Base-by-base conservation (phyloP, 2,329 filamentous ascomycete species). In the Exophiala bonariae region DNA sequence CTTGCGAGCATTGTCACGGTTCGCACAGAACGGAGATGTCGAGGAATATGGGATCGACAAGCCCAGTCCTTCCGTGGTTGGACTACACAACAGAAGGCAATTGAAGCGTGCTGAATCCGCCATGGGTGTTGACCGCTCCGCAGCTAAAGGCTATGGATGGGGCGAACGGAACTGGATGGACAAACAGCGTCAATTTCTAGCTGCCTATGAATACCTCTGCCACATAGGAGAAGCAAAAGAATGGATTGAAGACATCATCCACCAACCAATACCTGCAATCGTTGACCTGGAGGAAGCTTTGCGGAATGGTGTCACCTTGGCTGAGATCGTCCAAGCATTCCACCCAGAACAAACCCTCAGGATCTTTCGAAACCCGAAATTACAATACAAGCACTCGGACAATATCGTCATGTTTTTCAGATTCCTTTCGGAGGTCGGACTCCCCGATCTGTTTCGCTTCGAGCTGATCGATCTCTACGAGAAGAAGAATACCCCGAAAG, bases 401-500 rank as follows among this genome's bases (percentile, higher is more conserved):
- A 99, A 99, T 58, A 96, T 97, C 55, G 92, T 90, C 34, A 81
- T 93, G 39, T 99, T 99, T 73, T 97, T 97, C 71, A 83, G 87
- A 48, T 96, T 95, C 57, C 78, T 99, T 1, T 88, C 92, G 55
- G 89, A 96, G 51, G 83, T 96, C 7, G 87, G 96, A 61, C 75
- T 99, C 3, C 93, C 93, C 1, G 95, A 99, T 60, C 79, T 99
- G 14, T 99, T 99, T 67, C 84, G 92, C 47, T 99, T 99, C 66
- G 93, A 99, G 66, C 77, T 97, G 36, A 95, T 97, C 55, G 93
- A 99, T 68, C 73, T 99, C 10, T 99, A 99, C 73, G 95, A 99
- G 70, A 99, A 97, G 76, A 99, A 99, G 72, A 99, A 99, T 61
- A 95, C 97, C 1, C 93, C 93, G 3, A 99, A 97, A 68, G 95